These are phyloP conservation scores for Rhynchosporium agropyri DNA, from an alignment of 2,329 filamentous ascomycete genomes.

Conservation along the genomic window DNA sequence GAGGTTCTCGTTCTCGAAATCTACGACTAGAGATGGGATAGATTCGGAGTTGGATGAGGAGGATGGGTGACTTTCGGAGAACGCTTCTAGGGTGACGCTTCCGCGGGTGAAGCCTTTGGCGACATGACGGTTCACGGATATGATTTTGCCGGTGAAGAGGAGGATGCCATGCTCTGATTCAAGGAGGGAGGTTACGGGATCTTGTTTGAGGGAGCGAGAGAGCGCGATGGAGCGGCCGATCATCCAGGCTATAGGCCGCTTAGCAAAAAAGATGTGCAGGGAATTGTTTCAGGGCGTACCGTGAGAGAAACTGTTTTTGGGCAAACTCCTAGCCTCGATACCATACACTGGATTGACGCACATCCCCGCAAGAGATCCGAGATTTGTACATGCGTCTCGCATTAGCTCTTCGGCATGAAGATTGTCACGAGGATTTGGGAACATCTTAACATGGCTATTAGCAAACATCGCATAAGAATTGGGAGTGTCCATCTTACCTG, in stretches of 20 bases:
- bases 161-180: conserved; percentile 36
- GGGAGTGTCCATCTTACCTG: conserved; percentile 22
- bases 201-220: conserved; percentile 36
- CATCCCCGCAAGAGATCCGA: conserved; percentile 38
- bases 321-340: conserved; percentile 37
- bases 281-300: conserved; percentile 24
- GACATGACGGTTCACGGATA: conserved; percentile 37
- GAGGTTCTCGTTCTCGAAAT: conserved; percentile 42
- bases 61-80: conserved; percentile 18
- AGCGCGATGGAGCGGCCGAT: conserved; percentile 62
- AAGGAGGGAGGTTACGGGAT: conserved; percentile 37
- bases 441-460: conserved; percentile 26
- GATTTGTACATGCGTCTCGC: conserved; percentile 36
- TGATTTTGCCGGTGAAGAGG: conserved; percentile 40
- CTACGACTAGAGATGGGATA: conserved; percentile 31
- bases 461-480: neutral
- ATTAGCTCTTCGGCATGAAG: conserved; percentile 37
- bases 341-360: conserved; percentile 37
- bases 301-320: conserved; percentile 39
- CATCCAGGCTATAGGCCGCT: conserved; percentile 44
- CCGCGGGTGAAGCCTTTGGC: conserved; percentile 40
- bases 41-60: conserved; percentile 2
- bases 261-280: neutral
- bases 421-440: conserved; percentile 31
- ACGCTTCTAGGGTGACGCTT: conserved; percentile 33